Base-by-base conservation (phyloP, 208 protist species). In the Balamuthia mandrillaris region DNA sequence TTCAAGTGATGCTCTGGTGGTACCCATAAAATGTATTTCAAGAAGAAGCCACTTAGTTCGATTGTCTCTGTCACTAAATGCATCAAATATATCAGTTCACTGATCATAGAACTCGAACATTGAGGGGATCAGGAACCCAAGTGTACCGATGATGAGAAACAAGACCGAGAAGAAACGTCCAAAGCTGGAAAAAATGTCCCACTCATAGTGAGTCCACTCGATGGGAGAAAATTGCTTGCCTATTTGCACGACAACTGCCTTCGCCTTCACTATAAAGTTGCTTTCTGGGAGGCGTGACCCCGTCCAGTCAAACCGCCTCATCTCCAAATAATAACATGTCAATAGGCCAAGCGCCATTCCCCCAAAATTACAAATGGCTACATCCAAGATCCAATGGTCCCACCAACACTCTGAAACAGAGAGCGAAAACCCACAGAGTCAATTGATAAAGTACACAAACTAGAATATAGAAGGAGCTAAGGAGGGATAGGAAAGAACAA, bases 381-480 rank as follows among this genome's bases (percentile, higher is more conserved):
- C 93, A 88, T 99, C 97, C 10, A 98, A 88, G 37, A 99, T 72
- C 14, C 97, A 74, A 88, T 98, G 96, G 88, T 99, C 97, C 96
- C 96, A 99, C 96, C 96, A 98, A 91, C 96, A 98, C 91, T 98
- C 70, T 37, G 21, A 12, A 37, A 68, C 54, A 21, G 0, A 21
- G 33, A 61, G 27, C 27, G 14, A 52, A 52, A 52, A 10, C 10
- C 10, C 47, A 61, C 54, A 6, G 1, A 31, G 29, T 27, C 51
- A 9, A 31, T 58, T 2, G 29, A 2, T 1, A 2, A 2, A 58
- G 2, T 31, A 58, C 4, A 58, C n/a, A 60, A 60, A 33, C 24
- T 18, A 10, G 14, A 18, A 52, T 52, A 18, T 33, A 0, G n/a
- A n/a, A n/a, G n/a, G 31, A 63, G 5, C 31, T 35, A 41, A 21